These are phyloP conservation scores for Gentiana dahurica DNA, from an alignment of 257 asterid species.

Conservation along the genomic window DNA sequence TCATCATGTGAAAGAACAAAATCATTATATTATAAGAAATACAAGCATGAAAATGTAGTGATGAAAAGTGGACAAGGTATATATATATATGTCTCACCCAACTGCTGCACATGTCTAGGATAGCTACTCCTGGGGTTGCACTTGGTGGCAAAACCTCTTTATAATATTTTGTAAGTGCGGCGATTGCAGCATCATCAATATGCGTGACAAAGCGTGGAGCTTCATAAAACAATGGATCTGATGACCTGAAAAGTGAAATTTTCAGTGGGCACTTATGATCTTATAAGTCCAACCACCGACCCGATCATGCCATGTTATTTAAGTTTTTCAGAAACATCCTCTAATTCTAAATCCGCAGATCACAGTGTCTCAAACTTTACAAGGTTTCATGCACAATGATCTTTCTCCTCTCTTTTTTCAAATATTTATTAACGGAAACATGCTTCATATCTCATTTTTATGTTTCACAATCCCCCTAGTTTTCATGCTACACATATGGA, in stretches of 20 bases:
- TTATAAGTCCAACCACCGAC: background rate
- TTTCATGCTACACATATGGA: no score
- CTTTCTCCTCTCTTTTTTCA: no score
- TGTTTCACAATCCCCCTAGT: no score
- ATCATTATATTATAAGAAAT: slow-evolving; percentile 7
- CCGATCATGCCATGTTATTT: background rate
- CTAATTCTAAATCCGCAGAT: no score
- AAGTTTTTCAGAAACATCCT: background rate
- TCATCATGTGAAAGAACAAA: slow-evolving; percentile 8
- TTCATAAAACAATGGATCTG: slow-evolving; percentile 75
- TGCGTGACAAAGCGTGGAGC: slow-evolving; percentile 90
- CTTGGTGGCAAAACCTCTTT: slow-evolving; percentile 66
- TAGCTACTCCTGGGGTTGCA: slow-evolving; percentile 69
- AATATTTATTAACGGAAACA: no score
- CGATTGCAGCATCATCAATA: slow-evolving; percentile 91
- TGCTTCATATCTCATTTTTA: no score
- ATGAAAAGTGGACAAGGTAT: background rate
- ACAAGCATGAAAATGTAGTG: background rate
- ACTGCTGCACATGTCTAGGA: slow-evolving; percentile 96
- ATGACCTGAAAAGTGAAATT: slow-evolving; percentile 60
- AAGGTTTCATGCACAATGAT: no score
- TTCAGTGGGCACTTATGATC: slow-evolving; percentile 3
- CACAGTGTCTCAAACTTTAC: no score
- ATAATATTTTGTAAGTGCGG: slow-evolving; percentile 80
- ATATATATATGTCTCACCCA: slow-evolving; percentile 47